Base-by-base conservation (phyloP, 176 grass and related monocot species). In the Eleusine indica region DNA sequence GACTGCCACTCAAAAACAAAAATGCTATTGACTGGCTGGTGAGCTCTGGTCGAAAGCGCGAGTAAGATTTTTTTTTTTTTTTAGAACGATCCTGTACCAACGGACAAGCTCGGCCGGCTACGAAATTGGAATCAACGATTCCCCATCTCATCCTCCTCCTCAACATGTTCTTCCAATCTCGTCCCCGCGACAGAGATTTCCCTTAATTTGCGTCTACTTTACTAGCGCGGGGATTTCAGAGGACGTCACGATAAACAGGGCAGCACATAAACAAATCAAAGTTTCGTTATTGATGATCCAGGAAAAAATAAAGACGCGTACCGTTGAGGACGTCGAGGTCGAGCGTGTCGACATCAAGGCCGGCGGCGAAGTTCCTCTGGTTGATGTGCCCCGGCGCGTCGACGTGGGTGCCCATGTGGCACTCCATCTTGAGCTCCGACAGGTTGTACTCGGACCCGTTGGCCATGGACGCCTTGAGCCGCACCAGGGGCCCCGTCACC, bases 301-400 rank as follows among this genome's bases (percentile, higher is more conserved):
- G 61, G 57, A 4, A 5, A 17, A 53, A 53, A 35, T 11, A 11
- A 30, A 30, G 0, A 30, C 61, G 61, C 61, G 89, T 64, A 64
- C 88, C 91, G 49, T 93, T 96, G 80, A 96, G 91, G 77, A 93
- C 88, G 10, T 91, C 86, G 62, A 96, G 90, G 85, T 93, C 94
- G 75, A 96, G 94, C 25, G 82, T 87, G 84, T 97, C 94, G 44
- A 97, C 83, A 76, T 86, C 94, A 40, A 85, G 79, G 30, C 94
- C 91, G 60, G 86, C 89, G 48, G 60, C 86, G 76, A 89, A 97
- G 46, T 93, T 86, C 41, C 37, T 77, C 77, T 89, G 86, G 66
- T 77, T 87, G 11, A 86, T 82, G 78, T 94, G 92, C 0, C 92
- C 84, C 38, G 92, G 92, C 80, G 86, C 90, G 85, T 97, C 88